phyloP scores from a whole-genome alignment of 306 rosid genomes.

The Vachellia collinsii region DNA sequence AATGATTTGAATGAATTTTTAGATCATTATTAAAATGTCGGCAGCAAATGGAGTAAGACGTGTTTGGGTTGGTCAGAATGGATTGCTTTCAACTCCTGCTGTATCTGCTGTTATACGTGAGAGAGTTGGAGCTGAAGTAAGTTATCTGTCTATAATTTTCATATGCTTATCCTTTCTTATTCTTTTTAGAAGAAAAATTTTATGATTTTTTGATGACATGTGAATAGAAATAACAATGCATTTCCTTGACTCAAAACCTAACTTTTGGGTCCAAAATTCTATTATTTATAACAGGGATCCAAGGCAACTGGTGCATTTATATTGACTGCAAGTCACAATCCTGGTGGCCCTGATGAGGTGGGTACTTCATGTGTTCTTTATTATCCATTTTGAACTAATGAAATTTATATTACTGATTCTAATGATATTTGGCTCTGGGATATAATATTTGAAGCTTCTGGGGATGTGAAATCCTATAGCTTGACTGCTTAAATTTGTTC shows the following conservation, averaged over 20 bases:
- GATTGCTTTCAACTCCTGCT: slow-evolving; percentile 98
- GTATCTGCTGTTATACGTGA: slow-evolving; percentile 96
- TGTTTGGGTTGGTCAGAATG: slow-evolving; percentile 94
- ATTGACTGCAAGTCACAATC: slow-evolving; percentile 99
- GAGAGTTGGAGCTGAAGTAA: slow-evolving; percentile 86
- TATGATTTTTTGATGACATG: slow-evolving; percentile 8
- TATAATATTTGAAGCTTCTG: slow-evolving; percentile 18
- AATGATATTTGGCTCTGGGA: slow-evolving; percentile 12
- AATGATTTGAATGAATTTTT: slow-evolving; percentile 37
- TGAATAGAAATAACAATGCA: not conserved
- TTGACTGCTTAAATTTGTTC: slow-evolving; percentile 9
- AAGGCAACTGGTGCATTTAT: slow-evolving; percentile 94
- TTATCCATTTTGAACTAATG: slow-evolving; percentile 23
- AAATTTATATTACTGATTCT: slow-evolving; percentile 16
- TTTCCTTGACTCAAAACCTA: slow-evolving; percentile 18
- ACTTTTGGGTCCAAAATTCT: slow-evolving; percentile 8
- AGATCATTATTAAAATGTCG: slow-evolving; percentile 89
- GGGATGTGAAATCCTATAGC: slow-evolving; percentile 23
- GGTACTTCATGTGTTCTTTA: slow-evolving; percentile 34
- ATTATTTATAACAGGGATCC: slow-evolving; percentile 68
- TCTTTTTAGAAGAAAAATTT: slow-evolving; percentile 8
- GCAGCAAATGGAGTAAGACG: slow-evolving; percentile 96
- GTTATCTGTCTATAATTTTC: slow-evolving; percentile 41
- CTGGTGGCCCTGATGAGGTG: slow-evolving; percentile 97
- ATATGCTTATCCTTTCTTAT: not conserved